Percentiles rank a stretch among this genome's conserved stretches.
Evolutionary conservation across 495 filamentous ascomycete genomes (phyloP).

Genomic region (Penicillium taxi): DNA sequence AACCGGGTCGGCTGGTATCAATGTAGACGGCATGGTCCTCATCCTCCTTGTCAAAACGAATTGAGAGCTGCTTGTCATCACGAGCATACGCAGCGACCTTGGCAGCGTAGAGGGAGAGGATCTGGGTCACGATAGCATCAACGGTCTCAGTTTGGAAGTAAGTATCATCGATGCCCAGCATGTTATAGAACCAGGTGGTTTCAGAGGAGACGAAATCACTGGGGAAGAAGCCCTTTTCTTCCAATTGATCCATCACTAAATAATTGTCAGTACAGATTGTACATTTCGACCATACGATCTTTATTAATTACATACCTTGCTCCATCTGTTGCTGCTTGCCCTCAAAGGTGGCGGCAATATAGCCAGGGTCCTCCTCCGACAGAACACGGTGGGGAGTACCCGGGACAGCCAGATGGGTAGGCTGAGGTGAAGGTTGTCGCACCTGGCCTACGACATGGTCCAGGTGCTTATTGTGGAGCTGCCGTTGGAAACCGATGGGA

Average conservation of each 20-base stretch:
- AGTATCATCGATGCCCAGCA: slow-evolving; percentile 95
- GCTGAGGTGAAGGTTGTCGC: slow-evolving; percentile 78
- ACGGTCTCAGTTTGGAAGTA: slow-evolving; percentile 92
- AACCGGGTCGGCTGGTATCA: slow-evolving; percentile 86
- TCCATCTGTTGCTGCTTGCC: slow-evolving; percentile 94
- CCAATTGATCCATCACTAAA: slow-evolving; percentile 64
- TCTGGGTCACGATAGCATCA: slow-evolving; percentile 83
- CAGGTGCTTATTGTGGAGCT: slow-evolving; percentile 53
- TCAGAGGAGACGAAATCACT: slow-evolving; percentile 73
- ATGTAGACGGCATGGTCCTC: slow-evolving; percentile 97
- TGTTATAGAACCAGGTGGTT: slow-evolving; percentile 93
- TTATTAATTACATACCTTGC: slow-evolving; percentile 49
- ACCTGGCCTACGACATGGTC: slow-evolving; percentile 53
- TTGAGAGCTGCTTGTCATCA: slow-evolving; percentile 88
- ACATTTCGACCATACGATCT: slow-evolving; percentile 2
- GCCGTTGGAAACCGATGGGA: slow-evolving; percentile 42
- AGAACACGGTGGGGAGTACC: slow-evolving; percentile 56
- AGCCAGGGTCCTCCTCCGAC: slow-evolving; percentile 86
- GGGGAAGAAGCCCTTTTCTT: slow-evolving; percentile 81
- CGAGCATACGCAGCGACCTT: slow-evolving; percentile 93
- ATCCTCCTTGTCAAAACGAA: slow-evolving; percentile 89
- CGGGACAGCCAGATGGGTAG: slow-evolving; percentile 79
- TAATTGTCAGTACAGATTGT: not conserved
- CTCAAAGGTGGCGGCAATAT: slow-evolving; percentile 89
- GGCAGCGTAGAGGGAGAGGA: slow-evolving; percentile 92